Conservation (phyloP, 768 basidiomycete species). For the Coprinellus micaceus region DNA sequence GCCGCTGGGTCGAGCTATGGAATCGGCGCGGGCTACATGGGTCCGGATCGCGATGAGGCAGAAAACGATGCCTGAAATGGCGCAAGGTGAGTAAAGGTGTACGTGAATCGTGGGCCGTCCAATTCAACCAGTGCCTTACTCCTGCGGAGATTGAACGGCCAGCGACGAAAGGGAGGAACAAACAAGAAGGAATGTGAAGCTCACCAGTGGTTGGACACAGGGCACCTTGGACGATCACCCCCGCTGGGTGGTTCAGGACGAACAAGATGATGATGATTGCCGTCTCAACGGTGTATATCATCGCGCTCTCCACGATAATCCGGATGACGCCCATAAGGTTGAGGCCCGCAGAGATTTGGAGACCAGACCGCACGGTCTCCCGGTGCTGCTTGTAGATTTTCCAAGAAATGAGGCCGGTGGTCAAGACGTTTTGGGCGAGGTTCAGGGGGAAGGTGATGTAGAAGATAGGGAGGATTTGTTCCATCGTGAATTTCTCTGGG, state of each 20-base stretch:
- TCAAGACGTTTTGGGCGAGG: slow-evolving; percentile 8
- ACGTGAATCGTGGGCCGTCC: too few relatives aligned
- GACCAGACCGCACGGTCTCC: neutral
- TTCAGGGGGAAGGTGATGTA: slow-evolving; percentile 7
- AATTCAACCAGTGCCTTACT: neutral
- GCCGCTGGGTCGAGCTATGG: neutral
- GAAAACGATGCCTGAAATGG: slow-evolving; percentile 6
- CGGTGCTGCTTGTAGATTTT: slow-evolving; percentile 7
- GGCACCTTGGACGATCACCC: neutral
- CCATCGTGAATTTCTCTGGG: slow-evolving; percentile 2
- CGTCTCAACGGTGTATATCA: slow-evolving; percentile 8
- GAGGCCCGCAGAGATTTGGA: neutral
- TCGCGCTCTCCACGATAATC: slow-evolving; percentile 9
- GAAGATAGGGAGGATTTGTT: neutral
- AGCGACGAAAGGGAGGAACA: neutral
- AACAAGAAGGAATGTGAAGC: neutral
- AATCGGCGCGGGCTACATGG: neutral
- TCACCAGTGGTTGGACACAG: neutral
- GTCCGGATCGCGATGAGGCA: slow-evolving; percentile 6
- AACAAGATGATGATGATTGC: slow-evolving; percentile 4
- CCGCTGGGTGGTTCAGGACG: neutral
- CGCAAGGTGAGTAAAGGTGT: neutral
- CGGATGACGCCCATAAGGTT: slow-evolving; percentile 2
- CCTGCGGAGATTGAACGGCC: too few relatives aligned
- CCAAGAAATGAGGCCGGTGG: slow-evolving; percentile 4